Percentiles rank a stretch among this genome's conserved stretches.
Conservation (phyloP, 129 eudicot genomes). For the Apium graveolens region DNA sequence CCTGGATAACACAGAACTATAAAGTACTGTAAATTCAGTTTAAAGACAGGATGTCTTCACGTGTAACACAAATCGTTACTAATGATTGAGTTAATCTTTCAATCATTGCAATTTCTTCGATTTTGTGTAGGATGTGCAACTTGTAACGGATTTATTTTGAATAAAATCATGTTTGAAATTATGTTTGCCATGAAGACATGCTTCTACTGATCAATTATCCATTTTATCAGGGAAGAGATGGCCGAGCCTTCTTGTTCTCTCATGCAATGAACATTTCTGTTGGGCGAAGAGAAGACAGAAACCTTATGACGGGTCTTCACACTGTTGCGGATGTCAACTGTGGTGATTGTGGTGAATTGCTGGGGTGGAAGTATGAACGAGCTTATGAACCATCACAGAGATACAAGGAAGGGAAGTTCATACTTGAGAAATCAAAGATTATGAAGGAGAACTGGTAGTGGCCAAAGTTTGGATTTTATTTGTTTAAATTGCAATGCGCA, state of each 20-base stretch:
- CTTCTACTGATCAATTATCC: neutral
- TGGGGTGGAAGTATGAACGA: conserved; percentile 34
- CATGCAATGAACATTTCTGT: conserved; percentile 14
- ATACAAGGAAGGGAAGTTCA: conserved; percentile 34
- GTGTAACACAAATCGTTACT: too few species aligned
- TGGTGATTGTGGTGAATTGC: conserved; percentile 19
- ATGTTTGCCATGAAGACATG: neutral
- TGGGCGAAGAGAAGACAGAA: conserved; percentile 19
- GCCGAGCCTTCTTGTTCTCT: conserved; percentile 17
- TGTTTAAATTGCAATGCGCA: neutral
- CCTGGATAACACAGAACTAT: neutral
- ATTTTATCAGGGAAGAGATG: conserved; percentile 11
- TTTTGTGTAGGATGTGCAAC: neutral
- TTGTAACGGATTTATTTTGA: neutral
- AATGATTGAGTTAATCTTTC: neutral
- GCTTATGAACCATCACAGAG: conserved; percentile 22
- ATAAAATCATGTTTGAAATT: neutral
- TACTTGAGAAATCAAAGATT: conserved; percentile 30
- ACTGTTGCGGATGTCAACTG: conserved; percentile 24
- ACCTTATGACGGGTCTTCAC: conserved; percentile 29
- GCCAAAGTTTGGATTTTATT: neutral
- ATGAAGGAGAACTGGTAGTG: conserved; percentile 18
- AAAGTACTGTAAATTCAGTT: neutral
- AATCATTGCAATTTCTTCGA: neutral
- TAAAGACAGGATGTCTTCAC: neutral